Conservation (phyloP, 2,329 filamentous ascomycete genomes). For the Nannizziopsis arthrosporioides region DNA sequence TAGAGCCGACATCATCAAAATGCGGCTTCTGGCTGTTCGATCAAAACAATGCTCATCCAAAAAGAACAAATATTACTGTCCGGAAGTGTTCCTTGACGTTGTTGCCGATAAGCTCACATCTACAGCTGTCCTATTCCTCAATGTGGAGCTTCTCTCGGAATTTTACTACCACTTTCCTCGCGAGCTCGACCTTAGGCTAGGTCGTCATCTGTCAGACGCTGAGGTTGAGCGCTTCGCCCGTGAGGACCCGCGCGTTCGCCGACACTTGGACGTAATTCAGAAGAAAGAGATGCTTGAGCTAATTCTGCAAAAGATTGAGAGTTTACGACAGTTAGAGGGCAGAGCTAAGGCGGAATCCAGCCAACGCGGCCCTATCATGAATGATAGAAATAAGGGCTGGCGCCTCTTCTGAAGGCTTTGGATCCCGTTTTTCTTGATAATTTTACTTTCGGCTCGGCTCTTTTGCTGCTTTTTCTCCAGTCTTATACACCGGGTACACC, state of each 20-base stretch:
- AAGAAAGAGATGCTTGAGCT: conserved; percentile 88
- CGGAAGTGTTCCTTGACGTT: conserved; percentile 94
- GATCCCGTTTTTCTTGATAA: background rate
- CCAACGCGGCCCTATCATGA: conserved; percentile 26
- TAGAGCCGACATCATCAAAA: conserved; percentile 76
- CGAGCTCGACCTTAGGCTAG: conserved; percentile 76
- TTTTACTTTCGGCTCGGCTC: background rate
- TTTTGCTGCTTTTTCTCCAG: conserved; percentile 1
- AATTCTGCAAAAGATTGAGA: conserved; percentile 92
- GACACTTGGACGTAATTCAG: conserved; percentile 82
- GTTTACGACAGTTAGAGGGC: conserved; percentile 69
- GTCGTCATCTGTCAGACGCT: conserved; percentile 62
- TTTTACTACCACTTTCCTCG: conserved; percentile 97
- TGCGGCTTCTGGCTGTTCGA: conserved; percentile 77
- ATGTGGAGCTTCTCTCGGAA: conserved; percentile 90
- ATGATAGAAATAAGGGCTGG: conserved; percentile 32
- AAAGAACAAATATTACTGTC: conserved; percentile 92
- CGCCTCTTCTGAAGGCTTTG: conserved; percentile 31
- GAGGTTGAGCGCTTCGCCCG: conserved; percentile 84
- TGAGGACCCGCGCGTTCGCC: conserved; percentile 80
- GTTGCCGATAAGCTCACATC: conserved; percentile 89
- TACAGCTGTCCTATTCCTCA: conserved; percentile 91
- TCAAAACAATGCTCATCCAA: conserved; percentile 75
- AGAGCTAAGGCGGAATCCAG: conserved; percentile 47
- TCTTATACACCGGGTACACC: conserved; percentile 15